Evolutionary conservation across 2,329 filamentous ascomycete species (phyloP), one percentile per base, ranked within the genome.

Genomic region (Colletotrichum siamense): DNA sequence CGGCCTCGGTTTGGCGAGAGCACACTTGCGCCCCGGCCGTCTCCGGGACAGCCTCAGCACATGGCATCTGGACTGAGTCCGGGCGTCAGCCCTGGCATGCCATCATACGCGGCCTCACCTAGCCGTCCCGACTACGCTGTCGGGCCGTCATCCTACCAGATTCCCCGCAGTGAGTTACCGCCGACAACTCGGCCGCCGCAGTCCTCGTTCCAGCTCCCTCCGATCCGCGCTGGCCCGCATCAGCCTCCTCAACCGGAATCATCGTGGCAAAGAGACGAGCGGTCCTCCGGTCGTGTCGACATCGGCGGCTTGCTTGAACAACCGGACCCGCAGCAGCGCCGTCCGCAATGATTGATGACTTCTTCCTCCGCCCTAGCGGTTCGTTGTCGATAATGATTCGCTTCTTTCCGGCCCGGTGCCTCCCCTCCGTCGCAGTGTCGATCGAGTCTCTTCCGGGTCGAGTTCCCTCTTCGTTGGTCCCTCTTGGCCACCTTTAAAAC

Each of bases 261-360:
- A 32, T 77, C 78, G 30, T 87, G 86, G 82, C 81, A 82, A 22
- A 86, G 88, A 59, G 89, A 90, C 73, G 90, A 91, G 71, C 87
- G 90, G 32, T 84, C 87, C 22, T 84, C 87, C 22, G 83, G 87
- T 49, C 88, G 92, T 18, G 89, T 93, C 65, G 91, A 92, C 79
- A 93, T 93, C 77, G 90, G 88, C 13, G 91, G 91, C 3, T 86
- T 92, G 80, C 91, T 94, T 80, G 92, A 92, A 78, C 91, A 88
- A 82, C 88, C 89, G 28, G 89, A 89, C 79, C 69, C 69, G 69
- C 86, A 78, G 49, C 82, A 79, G 64, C 82, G 78, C 77, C 80
- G 79, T 65, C 76, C 79, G 32, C 79, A 80, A 77, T 84, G 79
- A 78, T 49, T 57, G 26, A 68, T 49, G 78, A 74, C 68, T 28